Percentiles rank a stretch among this genome's conserved stretches.
These are phyloP conservation scores for Populus hybrid DNA, from an alignment of 441 rosid species.

Conservation along the genomic window DNA sequence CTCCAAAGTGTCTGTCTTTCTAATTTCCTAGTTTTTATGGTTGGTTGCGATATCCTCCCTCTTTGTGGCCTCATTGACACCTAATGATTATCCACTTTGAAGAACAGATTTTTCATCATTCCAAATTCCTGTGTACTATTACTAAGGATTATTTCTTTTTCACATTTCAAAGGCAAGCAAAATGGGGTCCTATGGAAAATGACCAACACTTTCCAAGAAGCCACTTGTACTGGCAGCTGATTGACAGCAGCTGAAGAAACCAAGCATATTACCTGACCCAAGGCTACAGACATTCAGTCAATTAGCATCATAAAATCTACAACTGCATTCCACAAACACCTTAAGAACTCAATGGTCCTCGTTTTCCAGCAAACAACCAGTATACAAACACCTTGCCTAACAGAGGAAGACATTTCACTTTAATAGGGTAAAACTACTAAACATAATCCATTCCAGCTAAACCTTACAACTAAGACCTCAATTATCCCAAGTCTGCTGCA, in stretches of 20 bases:
- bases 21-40: not conserved
- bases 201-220: not conserved
- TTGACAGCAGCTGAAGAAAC: not conserved
- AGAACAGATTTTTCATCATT: not conserved
- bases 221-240: not conserved
- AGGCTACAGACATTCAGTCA: not conserved
- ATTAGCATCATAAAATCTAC: not conserved
- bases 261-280: not conserved
- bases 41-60: not conserved
- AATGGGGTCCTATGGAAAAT: not conserved
- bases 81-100: not conserved
- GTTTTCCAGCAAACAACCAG: not conserved
- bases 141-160: not conserved
- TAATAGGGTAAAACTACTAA: not conserved
- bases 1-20: not conserved
- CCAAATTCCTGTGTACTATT: not conserved
- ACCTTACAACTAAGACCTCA: not conserved
- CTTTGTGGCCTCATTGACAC: not conserved
- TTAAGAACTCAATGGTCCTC: not conserved
- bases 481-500: not conserved
- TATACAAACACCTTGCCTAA: not conserved
- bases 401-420: not conserved
- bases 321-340: not conserved
- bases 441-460: not conserved
- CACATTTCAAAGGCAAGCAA: not conserved